phyloP scores from a whole-genome alignment of 495 filamentous ascomycete species.

The Trichoderma orchidacearum region DNA sequence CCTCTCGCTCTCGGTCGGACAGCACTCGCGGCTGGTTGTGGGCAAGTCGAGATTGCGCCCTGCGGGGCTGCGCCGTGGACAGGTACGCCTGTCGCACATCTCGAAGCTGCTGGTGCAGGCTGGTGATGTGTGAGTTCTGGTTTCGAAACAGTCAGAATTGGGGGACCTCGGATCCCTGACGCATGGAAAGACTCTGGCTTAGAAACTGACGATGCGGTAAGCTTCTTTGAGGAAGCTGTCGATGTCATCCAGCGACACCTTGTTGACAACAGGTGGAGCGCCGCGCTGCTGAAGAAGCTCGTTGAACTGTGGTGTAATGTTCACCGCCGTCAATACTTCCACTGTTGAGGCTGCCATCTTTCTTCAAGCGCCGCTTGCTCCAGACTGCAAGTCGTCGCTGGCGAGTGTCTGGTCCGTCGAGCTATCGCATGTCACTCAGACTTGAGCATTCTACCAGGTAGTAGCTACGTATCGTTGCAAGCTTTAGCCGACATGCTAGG shows the following conservation, averaged over 20 bases:
- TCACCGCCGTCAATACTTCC: neutral
- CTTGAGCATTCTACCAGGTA: neutral
- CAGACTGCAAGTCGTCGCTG: neutral
- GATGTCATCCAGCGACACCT: conserved; percentile 25
- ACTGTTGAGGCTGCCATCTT: neutral
- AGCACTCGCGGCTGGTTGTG: conserved; percentile 30
- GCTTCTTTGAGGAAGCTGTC: conserved; percentile 95
- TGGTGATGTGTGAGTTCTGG: conserved; percentile 78
- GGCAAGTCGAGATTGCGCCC: conserved; percentile 24
- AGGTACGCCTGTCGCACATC: conserved; percentile 84
- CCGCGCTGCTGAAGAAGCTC: conserved; percentile 47
- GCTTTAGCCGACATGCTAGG: neutral
- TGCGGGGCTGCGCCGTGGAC: conserved; percentile 46
- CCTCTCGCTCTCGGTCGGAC: conserved; percentile 57
- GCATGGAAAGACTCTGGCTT: neutral
- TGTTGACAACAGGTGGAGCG: conserved; percentile 12
- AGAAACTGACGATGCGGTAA: conserved; percentile 64
- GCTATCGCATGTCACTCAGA: neutral
- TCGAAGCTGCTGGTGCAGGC: conserved; percentile 62
- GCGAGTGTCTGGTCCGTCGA: too few relatives aligned
- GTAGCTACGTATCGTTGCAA: neutral
- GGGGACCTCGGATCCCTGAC: conserved; percentile 4
- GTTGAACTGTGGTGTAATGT: conserved; percentile 49
- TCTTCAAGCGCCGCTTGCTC: neutral
- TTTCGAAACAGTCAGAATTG: neutral